Evolutionary conservation across 2,329 filamentous ascomycete genomes (phyloP).

Genomic region (Fusarium illudens): DNA sequence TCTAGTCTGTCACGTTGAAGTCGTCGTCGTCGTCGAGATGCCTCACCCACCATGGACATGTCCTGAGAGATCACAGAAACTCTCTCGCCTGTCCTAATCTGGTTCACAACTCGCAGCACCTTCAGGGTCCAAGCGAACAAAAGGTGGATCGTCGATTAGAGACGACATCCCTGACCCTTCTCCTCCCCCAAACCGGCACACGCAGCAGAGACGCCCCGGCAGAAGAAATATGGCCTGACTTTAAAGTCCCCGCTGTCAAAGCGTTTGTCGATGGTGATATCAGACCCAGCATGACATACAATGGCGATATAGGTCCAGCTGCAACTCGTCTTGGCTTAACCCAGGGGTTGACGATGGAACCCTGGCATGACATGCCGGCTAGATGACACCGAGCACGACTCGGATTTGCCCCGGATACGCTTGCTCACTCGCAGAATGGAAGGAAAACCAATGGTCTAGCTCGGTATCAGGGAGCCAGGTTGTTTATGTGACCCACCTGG

Average conservation of each 20-base stretch:
- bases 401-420: neutral
- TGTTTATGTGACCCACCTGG: conserved; percentile 2
- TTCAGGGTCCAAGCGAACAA: neutral
- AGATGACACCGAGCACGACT: neutral
- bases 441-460: neutral
- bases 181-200: conserved; percentile 1
- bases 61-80: no score
- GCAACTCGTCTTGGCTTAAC: neutral
- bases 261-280: neutral
- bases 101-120: neutral
- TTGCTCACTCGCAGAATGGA: neutral
- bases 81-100: neutral
- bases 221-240: conserved; percentile 5
- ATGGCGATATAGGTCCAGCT: neutral
- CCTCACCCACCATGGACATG: no score
- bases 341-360: conserved; percentile 17
- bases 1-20: neutral
- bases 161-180: neutral
- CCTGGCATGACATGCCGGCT: conserved; percentile 4
- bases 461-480: neutral
- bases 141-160: neutral
- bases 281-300: conserved; percentile 7
- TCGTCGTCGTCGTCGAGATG: neutral
- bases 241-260: neutral
- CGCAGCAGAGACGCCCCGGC: neutral